Base-by-base conservation (phyloP, 1,284 basidiomycete genomes). In the Malassezia yamatoensis region DNA sequence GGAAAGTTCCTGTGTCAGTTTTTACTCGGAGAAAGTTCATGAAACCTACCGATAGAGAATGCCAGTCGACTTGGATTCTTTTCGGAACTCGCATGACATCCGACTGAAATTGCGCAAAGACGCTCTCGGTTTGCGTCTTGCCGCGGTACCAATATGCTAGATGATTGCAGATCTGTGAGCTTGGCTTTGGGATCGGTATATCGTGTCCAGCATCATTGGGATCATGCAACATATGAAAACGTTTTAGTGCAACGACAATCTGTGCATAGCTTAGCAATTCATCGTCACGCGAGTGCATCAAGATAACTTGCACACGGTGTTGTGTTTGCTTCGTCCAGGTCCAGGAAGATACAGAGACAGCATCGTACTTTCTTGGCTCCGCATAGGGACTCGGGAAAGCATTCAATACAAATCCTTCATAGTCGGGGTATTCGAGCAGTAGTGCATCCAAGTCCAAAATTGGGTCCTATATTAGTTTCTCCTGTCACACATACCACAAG, bases 351-450 rank as follows among this genome's bases (percentile, higher is more conserved):
- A 29, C 21, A 2, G 38, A 40, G 2, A 50, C 21, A n/a, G 38
- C 39, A 7, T 5, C 11, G 20, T 49, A 49, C 21, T 12, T 34
- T n/a, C n/a, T 32, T 20, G 18, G 5, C 2, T 15, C 20, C 16
- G 16, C 8, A 21, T 24, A n/a, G 1, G 43, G 5, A 9, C 21
- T 43, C 18, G 15, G 43, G n/a, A 45, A 10, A 13, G 43, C 43
- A 29, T 33, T 33, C 15, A 21, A 29, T 7, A 45, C 43, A 45
- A 45, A 50, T 15, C 39, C 29, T 12, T 20, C 7, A 18, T 50
- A 50, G 15, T 33, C 32, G 2, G 49, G 49, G 16, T 50, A 50
- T 41, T 50, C 49, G 40, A 41, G 32, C 37, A 50, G 21, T 16
- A 41, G 6, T 7, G 20, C 13, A 12, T 18, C 38, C 6, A 50